phyloP scores from a whole-genome alignment of 1,284 basidiomycete species.

The Ustilago cynodontis region DNA sequence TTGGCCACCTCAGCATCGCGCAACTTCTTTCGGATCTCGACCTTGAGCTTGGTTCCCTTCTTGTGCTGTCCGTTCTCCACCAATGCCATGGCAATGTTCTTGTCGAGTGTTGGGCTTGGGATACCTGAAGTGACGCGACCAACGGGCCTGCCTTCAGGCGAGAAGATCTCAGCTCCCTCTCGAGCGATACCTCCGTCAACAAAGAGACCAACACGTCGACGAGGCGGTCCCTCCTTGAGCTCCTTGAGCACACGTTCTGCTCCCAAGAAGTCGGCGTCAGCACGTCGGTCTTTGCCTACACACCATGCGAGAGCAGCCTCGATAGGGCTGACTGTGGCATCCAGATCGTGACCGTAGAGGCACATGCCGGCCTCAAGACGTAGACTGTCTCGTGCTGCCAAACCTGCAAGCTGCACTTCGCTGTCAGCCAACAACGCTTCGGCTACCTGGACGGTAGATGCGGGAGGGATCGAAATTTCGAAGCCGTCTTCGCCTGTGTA shows the following conservation, averaged over 20 bases:
- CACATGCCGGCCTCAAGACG: constrained; percentile 98
- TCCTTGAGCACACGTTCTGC: constrained; percentile 82
- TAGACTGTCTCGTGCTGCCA: constrained; percentile 92
- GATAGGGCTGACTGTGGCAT: constrained; percentile 86
- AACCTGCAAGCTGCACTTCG: constrained; percentile 84
- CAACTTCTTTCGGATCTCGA: constrained; percentile 82
- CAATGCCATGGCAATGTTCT: constrained; percentile 98
- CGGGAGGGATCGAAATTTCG: constrained; percentile 91
- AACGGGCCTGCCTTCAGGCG: constrained; percentile 73
- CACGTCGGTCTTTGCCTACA: constrained; percentile 87
- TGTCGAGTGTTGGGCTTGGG: constrained; percentile 87
- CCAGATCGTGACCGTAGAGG: constrained; percentile 92
- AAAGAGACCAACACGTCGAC: constrained; percentile 85
- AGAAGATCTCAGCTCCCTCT: constrained; percentile 84
- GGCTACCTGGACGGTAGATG: constrained; percentile 80
- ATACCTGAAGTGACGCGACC: constrained; percentile 90
- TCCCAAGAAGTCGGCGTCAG: constrained; percentile 81
- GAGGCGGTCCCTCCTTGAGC: constrained; percentile 79
- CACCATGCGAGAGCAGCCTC: constrained; percentile 91
- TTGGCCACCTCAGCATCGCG: constrained; percentile 78
- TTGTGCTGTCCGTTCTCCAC: constrained; percentile 84
- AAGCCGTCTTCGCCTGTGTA: constrained; percentile 99
- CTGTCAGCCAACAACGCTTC: constrained; percentile 76
- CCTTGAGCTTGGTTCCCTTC: constrained; percentile 84
- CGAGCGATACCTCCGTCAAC: constrained; percentile 86